These are phyloP conservation scores for Nothophaeocryptopus gaeumannii DNA, from an alignment of 2,329 filamentous ascomycete species.

Conservation along the genomic window DNA sequence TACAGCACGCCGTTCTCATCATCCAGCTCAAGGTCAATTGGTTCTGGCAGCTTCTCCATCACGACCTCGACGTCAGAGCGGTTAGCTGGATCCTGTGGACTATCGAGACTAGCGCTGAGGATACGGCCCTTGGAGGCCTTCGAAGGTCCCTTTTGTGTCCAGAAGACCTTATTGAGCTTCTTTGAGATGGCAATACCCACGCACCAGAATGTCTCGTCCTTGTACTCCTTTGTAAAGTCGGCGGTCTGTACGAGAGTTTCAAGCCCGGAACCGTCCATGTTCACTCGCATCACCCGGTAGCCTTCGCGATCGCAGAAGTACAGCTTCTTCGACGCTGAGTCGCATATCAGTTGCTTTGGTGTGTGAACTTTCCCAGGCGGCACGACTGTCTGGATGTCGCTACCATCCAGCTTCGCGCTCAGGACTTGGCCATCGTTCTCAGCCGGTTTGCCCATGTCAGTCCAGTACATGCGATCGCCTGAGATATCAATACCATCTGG, in stretches of 20 bases:
- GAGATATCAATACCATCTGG: constrained; percentile 36
- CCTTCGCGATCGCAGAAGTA: constrained; percentile 48
- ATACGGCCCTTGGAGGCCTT: constrained; percentile 54
- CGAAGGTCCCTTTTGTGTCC: constrained; percentile 58
- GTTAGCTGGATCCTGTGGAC: constrained; percentile 33
- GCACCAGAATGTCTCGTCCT: constrained; percentile 24
- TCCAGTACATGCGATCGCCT: constrained; percentile 33
- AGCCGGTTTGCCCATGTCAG: constrained; percentile 23
- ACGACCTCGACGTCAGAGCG: constrained; percentile 46
- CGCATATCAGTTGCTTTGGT: constrained; percentile 42
- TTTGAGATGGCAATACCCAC: constrained; percentile 54
- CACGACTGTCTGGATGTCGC: constrained; percentile 44
- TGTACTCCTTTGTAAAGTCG: constrained; percentile 31
- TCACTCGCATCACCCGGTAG: constrained; percentile 34
- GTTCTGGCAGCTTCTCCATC: constrained; percentile 50
- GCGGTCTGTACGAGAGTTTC: not conserved
- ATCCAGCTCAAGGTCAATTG: constrained; percentile 58
- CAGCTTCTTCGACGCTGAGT: constrained; percentile 30
- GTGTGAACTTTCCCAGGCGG: constrained; percentile 49
- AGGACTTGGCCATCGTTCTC: constrained; percentile 22
- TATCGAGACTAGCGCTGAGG: constrained; percentile 47
- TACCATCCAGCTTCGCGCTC: constrained; percentile 46
- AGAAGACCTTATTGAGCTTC: constrained; percentile 51
- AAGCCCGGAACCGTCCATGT: constrained; percentile 35
- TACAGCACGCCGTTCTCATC: constrained; percentile 47